phyloP scores from a whole-genome alignment of 345 rosid species.

The Viola odorata region DNA sequence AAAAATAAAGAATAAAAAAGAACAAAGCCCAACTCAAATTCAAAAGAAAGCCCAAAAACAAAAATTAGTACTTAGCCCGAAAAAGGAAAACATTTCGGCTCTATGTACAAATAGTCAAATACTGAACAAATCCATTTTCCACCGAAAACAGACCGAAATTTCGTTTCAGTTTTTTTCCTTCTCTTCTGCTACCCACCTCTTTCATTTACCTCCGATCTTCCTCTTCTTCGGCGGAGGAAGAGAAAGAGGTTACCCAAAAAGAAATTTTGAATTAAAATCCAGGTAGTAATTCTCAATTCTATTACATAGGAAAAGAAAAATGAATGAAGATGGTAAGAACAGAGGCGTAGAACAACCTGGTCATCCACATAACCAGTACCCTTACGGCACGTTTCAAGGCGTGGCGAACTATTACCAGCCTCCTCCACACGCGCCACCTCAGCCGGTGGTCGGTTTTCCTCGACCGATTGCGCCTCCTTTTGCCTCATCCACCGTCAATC shows the following conservation, averaged over 20 bases:
- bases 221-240: neutral
- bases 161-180: neutral
- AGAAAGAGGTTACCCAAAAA: neutral
- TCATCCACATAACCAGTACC: slow-evolving; percentile 29
- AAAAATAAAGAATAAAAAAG: too few relatives aligned
- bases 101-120: too few relatives aligned
- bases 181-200: neutral
- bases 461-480: slow-evolving; percentile 32
- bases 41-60: too few relatives aligned
- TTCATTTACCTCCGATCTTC: neutral
- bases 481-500: slow-evolving; percentile 3
- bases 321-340: slow-evolving; percentile 47
- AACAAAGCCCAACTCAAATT: too few relatives aligned
- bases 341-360: slow-evolving; percentile 15
- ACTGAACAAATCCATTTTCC: too few relatives aligned
- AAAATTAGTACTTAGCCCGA: too few relatives aligned
- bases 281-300: neutral
- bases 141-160: too few relatives aligned
- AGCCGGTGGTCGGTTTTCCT: slow-evolving; percentile 35
- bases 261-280: neutral
- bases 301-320: slow-evolving; percentile 7
- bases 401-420: slow-evolving; percentile 65
- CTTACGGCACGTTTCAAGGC: slow-evolving; percentile 89
- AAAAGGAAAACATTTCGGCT: too few relatives aligned
- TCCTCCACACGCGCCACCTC: slow-evolving; percentile 35